Evolutionary conservation across 495 filamentous ascomycete species (phyloP), one percentile per base, ranked within the genome.

Genomic region (Neurospora sp.): DNA sequence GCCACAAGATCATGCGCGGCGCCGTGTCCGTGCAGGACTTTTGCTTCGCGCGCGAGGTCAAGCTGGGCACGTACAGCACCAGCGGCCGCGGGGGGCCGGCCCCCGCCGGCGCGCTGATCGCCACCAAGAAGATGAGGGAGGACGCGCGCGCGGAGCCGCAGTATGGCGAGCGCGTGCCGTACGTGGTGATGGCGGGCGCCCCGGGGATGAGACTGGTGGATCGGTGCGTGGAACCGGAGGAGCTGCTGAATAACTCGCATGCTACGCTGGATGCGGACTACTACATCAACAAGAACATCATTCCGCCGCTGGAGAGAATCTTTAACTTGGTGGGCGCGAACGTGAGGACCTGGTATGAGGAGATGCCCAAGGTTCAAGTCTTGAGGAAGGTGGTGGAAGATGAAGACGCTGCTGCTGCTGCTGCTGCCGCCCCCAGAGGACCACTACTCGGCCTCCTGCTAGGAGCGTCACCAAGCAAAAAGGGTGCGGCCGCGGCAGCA

Each of bases 251-350:
- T 44, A 91, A 91, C 72, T 88, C 91, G 27, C 87, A 92, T 72
- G 84, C 90, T n/a, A 89, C 93, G 74, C 86, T 99, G n/a, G 96
- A 99, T 77, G 88, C 94, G 0, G 94, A 97, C 76, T 99, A 99
- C 81, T 99, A 99, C 81, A 98, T 98, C 75, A 87, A 87, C 9
- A 98, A 97, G 84, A 98, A 97, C 77, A 77, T 99, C 35, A 96
- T 99, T 69, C 96, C 96, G 22, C 96, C 96, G 4, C 86, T 99
- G 4, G 96, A 97, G 81, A 89, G 96, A 16, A 98, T 99, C 70
- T 98, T 99, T 86, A 97, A 96, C 79, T 89, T 99, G 14, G 93
- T 98, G 37, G 96, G 96, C 39, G 96, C 94, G 22, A 96, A 96
- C 80, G 92, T 98, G 14, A 85, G 92, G 18, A 85, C 88, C 71